Percentiles rank a stretch among this genome's conserved stretches.
phyloP scores from a whole-genome alignment of 345 rosid genomes.

The Salix arbutifolia region DNA sequence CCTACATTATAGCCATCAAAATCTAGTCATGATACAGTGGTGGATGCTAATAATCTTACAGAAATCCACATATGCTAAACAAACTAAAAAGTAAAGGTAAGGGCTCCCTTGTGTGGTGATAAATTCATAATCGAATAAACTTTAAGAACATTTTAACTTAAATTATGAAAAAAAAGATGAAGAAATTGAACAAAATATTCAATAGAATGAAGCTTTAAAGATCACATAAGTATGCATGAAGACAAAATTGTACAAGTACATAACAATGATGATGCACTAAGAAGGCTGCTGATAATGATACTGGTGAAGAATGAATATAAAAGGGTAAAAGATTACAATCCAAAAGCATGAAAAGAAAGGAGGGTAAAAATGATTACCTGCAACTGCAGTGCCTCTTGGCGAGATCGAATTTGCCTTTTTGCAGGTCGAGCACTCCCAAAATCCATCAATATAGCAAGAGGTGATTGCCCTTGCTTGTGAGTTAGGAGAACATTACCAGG shows the following conservation, averaged over 20 bases:
- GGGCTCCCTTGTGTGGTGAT: not conserved
- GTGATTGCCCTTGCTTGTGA: constrained; percentile 73
- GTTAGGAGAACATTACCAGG: constrained; percentile 87
- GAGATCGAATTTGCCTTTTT: constrained; percentile 78
- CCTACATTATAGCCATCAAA: constrained; percentile 38
- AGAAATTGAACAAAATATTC: not conserved
- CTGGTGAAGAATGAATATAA: not conserved
- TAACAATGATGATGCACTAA: not conserved
- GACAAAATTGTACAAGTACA: not conserved
- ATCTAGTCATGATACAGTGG: not conserved
- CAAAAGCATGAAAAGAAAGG: not conserved
- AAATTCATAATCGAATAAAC: not conserved
- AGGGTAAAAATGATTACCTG: constrained; percentile 52
- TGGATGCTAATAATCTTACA: not conserved
- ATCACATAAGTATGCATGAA: not conserved
- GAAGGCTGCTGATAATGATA: not conserved
- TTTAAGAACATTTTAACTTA: not conserved
- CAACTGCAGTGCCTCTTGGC: constrained; percentile 84
- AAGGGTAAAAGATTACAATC: not conserved
- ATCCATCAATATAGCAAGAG: constrained; percentile 92
- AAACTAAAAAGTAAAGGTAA: not conserved
- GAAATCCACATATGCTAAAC: not conserved
- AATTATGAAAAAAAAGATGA: not conserved
- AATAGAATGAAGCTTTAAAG: not conserved
- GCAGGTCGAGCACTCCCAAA: constrained; percentile 93